Conservation (phyloP, 2,329 filamentous ascomycete genomes). For the Fusarium sp. region DNA sequence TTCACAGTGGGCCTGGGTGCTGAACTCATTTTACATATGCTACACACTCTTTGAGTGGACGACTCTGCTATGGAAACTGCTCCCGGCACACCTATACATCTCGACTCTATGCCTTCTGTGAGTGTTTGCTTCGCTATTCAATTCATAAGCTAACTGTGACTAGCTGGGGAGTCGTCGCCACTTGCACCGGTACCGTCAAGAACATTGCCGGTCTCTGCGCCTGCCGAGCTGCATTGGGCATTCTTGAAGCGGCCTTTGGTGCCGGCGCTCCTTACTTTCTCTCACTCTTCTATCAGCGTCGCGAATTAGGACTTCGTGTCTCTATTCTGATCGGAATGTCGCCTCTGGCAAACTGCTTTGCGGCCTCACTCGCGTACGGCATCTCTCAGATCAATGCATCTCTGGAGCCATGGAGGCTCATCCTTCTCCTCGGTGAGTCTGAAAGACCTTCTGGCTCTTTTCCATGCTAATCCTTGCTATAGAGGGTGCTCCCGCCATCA, state of each 20-base stretch:
- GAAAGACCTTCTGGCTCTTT: accelerated
- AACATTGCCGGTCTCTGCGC: slow-evolving; percentile 22
- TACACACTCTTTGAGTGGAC: slow-evolving; percentile 39
- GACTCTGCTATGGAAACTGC: slow-evolving; percentile 35
- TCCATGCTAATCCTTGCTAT: accelerated
- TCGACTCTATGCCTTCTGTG: slow-evolving; percentile 24
- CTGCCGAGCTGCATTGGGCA: slow-evolving; percentile 12
- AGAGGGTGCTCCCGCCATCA: slow-evolving; percentile 26
- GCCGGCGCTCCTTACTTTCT: slow-evolving; percentile 35
- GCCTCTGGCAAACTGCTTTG: slow-evolving; percentile 26
- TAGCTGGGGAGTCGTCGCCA: slow-evolving; percentile 36
- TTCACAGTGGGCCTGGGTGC: slow-evolving; percentile 32
- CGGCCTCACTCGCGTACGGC: slow-evolving; percentile 25
- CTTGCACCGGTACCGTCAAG: slow-evolving; percentile 23
- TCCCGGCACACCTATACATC: slow-evolving; percentile 31
- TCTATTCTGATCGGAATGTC: slow-evolving; percentile 31
- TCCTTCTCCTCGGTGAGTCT: background rate
- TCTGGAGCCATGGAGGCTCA: slow-evolving; percentile 18
- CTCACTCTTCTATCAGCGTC: slow-evolving; percentile 19
- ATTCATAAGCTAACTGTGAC: background rate
- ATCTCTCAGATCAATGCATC: slow-evolving; percentile 24
- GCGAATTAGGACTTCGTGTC: slow-evolving; percentile 24
- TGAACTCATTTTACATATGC: slow-evolving; percentile 37
- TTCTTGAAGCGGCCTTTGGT: slow-evolving; percentile 36
- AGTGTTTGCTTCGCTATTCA: accelerated